Percentiles rank a stretch among this genome's conserved stretches.
These are phyloP conservation scores for Venturia pyrina DNA, from an alignment of 2,329 filamentous ascomycete genomes.

Conservation along the genomic window DNA sequence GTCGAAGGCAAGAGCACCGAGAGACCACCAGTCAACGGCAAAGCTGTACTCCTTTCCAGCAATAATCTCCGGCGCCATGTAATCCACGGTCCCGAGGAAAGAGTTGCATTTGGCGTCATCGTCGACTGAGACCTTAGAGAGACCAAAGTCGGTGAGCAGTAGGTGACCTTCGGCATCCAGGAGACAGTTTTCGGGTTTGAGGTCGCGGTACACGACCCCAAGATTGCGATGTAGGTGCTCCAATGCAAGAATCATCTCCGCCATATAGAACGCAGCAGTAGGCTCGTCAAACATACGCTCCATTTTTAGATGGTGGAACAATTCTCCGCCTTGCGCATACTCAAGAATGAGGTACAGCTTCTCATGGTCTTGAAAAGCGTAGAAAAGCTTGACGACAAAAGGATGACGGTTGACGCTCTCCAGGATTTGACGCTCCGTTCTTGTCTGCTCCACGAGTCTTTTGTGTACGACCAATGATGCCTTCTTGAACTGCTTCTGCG, in stretches of 20 bases:
- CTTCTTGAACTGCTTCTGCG: conserved; percentile 98
- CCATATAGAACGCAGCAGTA: conserved; percentile 94
- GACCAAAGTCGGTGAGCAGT: conserved; percentile 88
- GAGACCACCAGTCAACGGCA: conserved; percentile 97
- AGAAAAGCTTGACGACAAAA: conserved; percentile 96
- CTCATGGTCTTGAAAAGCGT: conserved; percentile 96
- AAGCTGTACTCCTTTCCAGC: conserved; percentile 82
- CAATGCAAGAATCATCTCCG: conserved; percentile 89
- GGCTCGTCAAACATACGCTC: conserved; percentile 93
- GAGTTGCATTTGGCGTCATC: conserved; percentile 68
- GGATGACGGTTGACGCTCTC: conserved; percentile 95
- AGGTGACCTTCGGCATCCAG: conserved; percentile 86
- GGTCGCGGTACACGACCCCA: conserved; percentile 89
- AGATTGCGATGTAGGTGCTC: conserved; percentile 87
- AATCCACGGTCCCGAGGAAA: conserved; percentile 89
- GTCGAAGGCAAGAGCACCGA: conserved; percentile 86
- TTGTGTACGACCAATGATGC: conserved; percentile 92
- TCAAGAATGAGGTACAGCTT: conserved; percentile 96
- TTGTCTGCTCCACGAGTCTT: conserved; percentile 91
- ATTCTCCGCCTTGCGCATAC: conserved; percentile 92
- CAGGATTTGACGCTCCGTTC: conserved; percentile 88
- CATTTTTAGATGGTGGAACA: conserved; percentile 88
- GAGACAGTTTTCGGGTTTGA: conserved; percentile 97
- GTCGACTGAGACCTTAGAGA: conserved; percentile 86
- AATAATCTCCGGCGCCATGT: conserved; percentile 97